A percentile compares a stretch with the other conserved stretches of the same genome.
These are phyloP conservation scores for Magnolia sinica DNA, from an alignment of 164 flowering plant genomes.

Conservation along the genomic window DNA sequence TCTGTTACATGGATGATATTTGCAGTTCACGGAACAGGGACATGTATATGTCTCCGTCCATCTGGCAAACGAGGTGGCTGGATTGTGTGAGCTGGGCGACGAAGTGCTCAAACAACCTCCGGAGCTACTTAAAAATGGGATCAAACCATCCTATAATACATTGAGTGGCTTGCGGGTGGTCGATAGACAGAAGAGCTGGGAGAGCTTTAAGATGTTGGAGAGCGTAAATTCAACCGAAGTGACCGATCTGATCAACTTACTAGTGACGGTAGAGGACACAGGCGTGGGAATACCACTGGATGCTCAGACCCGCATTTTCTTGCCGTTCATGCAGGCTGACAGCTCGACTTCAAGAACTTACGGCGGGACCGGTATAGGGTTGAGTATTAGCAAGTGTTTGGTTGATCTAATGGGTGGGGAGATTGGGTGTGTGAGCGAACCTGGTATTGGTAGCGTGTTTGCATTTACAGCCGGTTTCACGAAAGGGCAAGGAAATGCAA, in stretches of 20 bases:
- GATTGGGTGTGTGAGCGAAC: conserved; percentile 82
- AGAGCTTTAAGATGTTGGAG: conserved; percentile 39
- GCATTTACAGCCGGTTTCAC: conserved; percentile 58
- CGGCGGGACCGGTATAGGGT: conserved; percentile 97
- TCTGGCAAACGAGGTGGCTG: conserved; percentile 59
- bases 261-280: conserved; percentile 94
- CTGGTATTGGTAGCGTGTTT: conserved; percentile 72
- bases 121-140: conserved; percentile 22
- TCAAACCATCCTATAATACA: conserved; percentile 35
- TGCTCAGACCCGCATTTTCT: conserved; percentile 77
- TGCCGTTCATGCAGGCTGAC: conserved; percentile 95
- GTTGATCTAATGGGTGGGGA: conserved; percentile 90
- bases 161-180: conserved; percentile 83
- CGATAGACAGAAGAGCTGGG: conserved; percentile 81
- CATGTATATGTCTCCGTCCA: conserved; percentile 86
- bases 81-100: conserved; percentile 27
- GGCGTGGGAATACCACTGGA: conserved; percentile 78
- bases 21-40: conserved; percentile 24
- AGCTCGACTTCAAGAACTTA: conserved; percentile 86
- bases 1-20: conserved; percentile 3
- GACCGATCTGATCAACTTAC: conserved; percentile 38
- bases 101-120: conserved; percentile 42
- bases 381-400: conserved; percentile 83
- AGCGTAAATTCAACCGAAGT: conserved; percentile 24
- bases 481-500: conserved; percentile 39